Conservation (phyloP, 2,329 filamentous ascomycete species). For the Aspergillus costaricaensis region DNA sequence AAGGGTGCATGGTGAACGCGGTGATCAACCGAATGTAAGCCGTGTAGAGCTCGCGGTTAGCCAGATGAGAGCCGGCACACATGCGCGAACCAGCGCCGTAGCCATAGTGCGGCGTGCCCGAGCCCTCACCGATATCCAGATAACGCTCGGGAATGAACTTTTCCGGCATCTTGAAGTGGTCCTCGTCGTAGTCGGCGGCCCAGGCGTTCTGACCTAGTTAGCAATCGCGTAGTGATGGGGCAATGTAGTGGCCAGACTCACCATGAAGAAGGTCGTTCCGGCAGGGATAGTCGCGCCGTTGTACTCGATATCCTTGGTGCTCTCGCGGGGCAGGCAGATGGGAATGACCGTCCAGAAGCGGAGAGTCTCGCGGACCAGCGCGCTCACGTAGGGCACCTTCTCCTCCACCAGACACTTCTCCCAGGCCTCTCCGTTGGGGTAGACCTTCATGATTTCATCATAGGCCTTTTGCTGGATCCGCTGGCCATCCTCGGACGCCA, state of each 20-base stretch:
- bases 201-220: slow-evolving; percentile 61
- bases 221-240: neutral
- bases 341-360: slow-evolving; percentile 80
- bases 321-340: slow-evolving; percentile 72
- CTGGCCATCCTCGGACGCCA: slow-evolving; percentile 68
- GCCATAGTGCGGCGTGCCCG: slow-evolving; percentile 62
- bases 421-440: slow-evolving; percentile 76
- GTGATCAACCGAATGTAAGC: slow-evolving; percentile 61
- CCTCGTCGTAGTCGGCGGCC: slow-evolving; percentile 70
- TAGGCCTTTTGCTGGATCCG: slow-evolving; percentile 70
- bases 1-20: slow-evolving; percentile 58
- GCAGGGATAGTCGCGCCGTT: slow-evolving; percentile 68
- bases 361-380: slow-evolving; percentile 75
- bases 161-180: slow-evolving; percentile 65
- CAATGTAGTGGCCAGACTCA: slow-evolving; percentile 27
- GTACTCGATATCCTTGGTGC: slow-evolving; percentile 71
- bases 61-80: slow-evolving; percentile 65
- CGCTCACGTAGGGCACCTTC: slow-evolving; percentile 74
- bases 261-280: slow-evolving; percentile 79
- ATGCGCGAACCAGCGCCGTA: slow-evolving; percentile 66
- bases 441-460: slow-evolving; percentile 68
- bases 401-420: slow-evolving; percentile 71
- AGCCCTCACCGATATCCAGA: slow-evolving; percentile 53
- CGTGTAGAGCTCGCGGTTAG: slow-evolving; percentile 64
- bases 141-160: slow-evolving; percentile 72